phyloP scores from a whole-genome alignment of 2,329 filamentous ascomycete species.

The Fonsecaea monophora region DNA sequence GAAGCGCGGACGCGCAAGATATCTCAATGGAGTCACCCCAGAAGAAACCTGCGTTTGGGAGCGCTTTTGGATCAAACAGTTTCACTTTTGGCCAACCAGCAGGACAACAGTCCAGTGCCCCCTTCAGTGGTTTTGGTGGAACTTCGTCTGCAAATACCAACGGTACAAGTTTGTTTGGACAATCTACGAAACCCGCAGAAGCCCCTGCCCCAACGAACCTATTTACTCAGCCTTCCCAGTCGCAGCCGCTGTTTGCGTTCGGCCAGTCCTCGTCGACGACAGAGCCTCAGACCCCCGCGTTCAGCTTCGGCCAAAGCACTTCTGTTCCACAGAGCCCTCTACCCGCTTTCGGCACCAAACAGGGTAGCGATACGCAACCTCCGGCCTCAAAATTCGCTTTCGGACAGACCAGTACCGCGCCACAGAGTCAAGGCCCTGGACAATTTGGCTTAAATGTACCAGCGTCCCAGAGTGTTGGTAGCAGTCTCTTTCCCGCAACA shows the following conservation, averaged over 20 bases:
- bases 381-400: conserved; percentile 26
- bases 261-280: conserved; percentile 24
- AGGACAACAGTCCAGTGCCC: conserved; percentile 24
- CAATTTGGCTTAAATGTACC: conserved; percentile 12
- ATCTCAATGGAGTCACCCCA: conserved; percentile 38
- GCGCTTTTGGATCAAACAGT: conserved; percentile 28
- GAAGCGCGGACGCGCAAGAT: conserved; percentile 28
- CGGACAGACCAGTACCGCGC: conserved; percentile 19
- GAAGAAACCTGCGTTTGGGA: conserved; percentile 32
- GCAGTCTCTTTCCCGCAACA: conserved; percentile 21
- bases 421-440: conserved; percentile 15
- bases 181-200: conserved; percentile 18
- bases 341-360: conserved; percentile 23
- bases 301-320: conserved; percentile 33
- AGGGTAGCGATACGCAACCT: conserved; percentile 11
- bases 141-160: conserved; percentile 23
- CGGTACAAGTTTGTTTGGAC: conserved; percentile 28
- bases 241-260: conserved; percentile 32
- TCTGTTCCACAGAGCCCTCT: conserved; percentile 25
- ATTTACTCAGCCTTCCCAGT: conserved; percentile 31
- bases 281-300: conserved; percentile 25
- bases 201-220: conserved; percentile 23
- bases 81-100: conserved; percentile 37
- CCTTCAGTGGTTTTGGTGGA: conserved; percentile 22
- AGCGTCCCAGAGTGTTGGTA: conserved; percentile 4